Conservation (phyloP, 169 alveolate genomes). For the Plasmodium reichenowi region DNA sequence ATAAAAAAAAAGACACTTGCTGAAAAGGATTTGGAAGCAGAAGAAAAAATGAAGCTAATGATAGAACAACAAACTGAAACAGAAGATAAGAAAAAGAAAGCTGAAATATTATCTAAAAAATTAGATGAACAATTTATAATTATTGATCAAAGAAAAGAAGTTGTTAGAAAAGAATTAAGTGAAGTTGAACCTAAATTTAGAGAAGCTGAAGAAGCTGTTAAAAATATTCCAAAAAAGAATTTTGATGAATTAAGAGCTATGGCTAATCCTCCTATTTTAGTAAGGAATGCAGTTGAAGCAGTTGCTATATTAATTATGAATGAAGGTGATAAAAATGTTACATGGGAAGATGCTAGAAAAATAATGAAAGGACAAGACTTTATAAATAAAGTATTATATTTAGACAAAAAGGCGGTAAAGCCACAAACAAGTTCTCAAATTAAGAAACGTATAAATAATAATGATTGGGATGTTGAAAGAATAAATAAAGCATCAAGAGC, state of each 20-base stretch:
- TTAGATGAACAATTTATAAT: slow-evolving; percentile 92
- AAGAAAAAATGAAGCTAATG: slow-evolving; percentile 94
- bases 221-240: slow-evolving; percentile 92
- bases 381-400: slow-evolving; percentile 90
- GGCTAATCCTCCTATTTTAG: slow-evolving; percentile 96
- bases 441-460: slow-evolving; percentile 85
- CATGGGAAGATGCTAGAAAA: slow-evolving; percentile 96
- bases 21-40: slow-evolving; percentile 96
- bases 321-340: slow-evolving; percentile 87
- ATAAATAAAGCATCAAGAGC: slow-evolving; percentile 96
- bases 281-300: slow-evolving; percentile 96
- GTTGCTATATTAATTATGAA: slow-evolving; percentile 91
- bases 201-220: slow-evolving; percentile 95
- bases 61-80: slow-evolving; percentile 96
- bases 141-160: slow-evolving; percentile 89
- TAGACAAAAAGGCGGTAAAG: slow-evolving; percentile 89
- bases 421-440: slow-evolving; percentile 84
- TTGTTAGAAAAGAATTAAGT: slow-evolving; percentile 92
- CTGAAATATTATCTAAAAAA: slow-evolving; percentile 90
- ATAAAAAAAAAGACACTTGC: slow-evolving; percentile 91
- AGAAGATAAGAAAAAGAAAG: slow-evolving; percentile 92
- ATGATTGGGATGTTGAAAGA: slow-evolving; percentile 95
- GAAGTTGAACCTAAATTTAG: slow-evolving; percentile 96
- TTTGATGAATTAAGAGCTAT: slow-evolving; percentile 92
- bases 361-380: slow-evolving; percentile 92